Conservation (phyloP, 371 early-diverging fungal species). For the Batkoa obscura region DNA sequence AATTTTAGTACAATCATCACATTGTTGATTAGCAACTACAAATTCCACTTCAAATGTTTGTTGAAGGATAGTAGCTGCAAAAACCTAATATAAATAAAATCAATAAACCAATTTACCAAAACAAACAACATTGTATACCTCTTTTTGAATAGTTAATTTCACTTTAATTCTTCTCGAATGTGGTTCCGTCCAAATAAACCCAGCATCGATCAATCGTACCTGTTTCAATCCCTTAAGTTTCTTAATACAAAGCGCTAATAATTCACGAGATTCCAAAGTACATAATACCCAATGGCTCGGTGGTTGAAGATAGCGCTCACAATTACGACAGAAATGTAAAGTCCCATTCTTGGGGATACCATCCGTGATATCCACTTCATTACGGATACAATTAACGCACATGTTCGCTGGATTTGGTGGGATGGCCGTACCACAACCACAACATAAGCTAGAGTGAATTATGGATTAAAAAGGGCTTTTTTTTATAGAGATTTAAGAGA, state of each 20-base stretch:
- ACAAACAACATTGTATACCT: constrained; percentile 23
- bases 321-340: constrained; percentile 90
- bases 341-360: constrained; percentile 92
- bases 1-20: constrained; percentile 92
- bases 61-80: constrained; percentile 84
- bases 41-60: constrained; percentile 92
- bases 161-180: constrained; percentile 90
- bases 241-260: constrained; percentile 87
- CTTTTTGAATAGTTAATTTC: constrained; percentile 95
- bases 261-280: constrained; percentile 82
- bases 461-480: not conserved
- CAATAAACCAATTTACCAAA: constrained; percentile 5
- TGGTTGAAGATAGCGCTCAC: constrained; percentile 94
- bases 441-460: constrained; percentile 46
- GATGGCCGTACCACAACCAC: constrained; percentile 92
- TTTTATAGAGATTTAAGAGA: not conserved
- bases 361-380: constrained; percentile 90
- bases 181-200: constrained; percentile 98
- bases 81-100: constrained; percentile 28
- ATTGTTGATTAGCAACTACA: constrained; percentile 83
- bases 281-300: constrained; percentile 83
- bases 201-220: constrained; percentile 91
- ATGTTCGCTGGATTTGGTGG: constrained; percentile 95
- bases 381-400: constrained; percentile 96
- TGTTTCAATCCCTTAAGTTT: constrained; percentile 77